A percentile compares a stretch with the other conserved stretches of the same genome.
These are phyloP conservation scores for Francoa sonchifolia DNA, from an alignment of 441 rosid species.

Conservation along the genomic window DNA sequence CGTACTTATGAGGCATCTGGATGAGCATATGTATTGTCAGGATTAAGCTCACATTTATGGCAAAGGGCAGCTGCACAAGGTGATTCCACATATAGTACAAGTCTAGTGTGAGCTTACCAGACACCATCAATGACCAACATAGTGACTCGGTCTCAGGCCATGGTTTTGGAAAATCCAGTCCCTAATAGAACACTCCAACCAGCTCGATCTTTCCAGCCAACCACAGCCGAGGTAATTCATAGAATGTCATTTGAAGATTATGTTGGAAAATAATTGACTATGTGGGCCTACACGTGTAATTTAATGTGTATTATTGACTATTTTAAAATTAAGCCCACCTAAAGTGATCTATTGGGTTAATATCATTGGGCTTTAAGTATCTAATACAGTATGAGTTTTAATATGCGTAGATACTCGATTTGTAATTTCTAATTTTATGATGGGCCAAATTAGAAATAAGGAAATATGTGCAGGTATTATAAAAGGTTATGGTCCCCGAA, in stretches of 20 bases:
- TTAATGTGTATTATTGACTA: too few species aligned
- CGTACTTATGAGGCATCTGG: constrained; percentile 8
- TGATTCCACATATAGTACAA: constrained; percentile 6
- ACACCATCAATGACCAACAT: constrained; percentile 12
- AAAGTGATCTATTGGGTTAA: too few species aligned
- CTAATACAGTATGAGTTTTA: too few species aligned
- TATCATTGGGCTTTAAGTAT: too few species aligned
- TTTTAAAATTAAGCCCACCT: too few species aligned
- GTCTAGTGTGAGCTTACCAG: constrained; percentile 12
- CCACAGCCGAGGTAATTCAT: constrained; percentile 4
- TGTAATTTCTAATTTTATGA: too few species aligned
- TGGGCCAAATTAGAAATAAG: too few species aligned
- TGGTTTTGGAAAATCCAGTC: constrained; percentile 4
- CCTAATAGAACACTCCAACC: constrained; percentile 7
- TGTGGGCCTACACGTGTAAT: too few species aligned
- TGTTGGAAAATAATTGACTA: too few species aligned
- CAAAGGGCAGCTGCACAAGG: constrained; percentile 15
- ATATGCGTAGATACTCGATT: too few species aligned
- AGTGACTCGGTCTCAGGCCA: constrained; percentile 14
- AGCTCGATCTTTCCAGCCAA: neutral
- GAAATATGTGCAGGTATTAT: too few species aligned
- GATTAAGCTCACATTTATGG: constrained; percentile 14
- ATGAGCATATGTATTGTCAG: constrained; percentile 10
- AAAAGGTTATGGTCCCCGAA: too few species aligned
- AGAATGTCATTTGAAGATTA: neutral